These are phyloP conservation scores for Austropuccinia psidii DNA, from an alignment of 1,284 basidiomycete genomes.

Conservation along the genomic window DNA sequence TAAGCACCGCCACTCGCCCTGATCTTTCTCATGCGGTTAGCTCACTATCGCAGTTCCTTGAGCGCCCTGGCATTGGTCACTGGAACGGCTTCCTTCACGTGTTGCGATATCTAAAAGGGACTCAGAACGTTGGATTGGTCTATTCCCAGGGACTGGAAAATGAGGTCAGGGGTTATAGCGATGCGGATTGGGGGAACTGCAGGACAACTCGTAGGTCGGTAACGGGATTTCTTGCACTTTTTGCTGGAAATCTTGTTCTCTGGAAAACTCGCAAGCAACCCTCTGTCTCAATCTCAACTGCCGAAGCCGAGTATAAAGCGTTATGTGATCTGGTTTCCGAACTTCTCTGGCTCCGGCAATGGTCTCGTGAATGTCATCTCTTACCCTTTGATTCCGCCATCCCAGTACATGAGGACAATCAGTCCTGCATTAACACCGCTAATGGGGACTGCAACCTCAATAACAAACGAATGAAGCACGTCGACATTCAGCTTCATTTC, in stretches of 20 bases:
- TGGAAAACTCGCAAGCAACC: not conserved
- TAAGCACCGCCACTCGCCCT: not conserved
- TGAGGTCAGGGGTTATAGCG: not conserved
- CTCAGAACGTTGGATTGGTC: not conserved
- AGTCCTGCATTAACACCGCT: no score
- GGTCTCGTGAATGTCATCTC: no score
- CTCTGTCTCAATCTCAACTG: not conserved
- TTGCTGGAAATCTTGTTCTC: not conserved
- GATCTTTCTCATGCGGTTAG: not conserved
- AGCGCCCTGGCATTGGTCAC: not conserved
- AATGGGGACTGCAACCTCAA: no score
- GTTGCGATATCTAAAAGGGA: not conserved
- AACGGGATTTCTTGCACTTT: not conserved
- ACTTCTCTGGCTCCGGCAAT: not conserved
- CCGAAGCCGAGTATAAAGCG: not conserved
- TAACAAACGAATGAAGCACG: no score
- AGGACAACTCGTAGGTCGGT: not conserved
- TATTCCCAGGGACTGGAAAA: no score
- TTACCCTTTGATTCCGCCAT: no score
- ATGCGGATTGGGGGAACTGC: constrained; percentile 12
- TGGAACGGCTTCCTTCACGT: not conserved
- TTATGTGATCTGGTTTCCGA: not conserved
- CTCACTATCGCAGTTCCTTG: not conserved
- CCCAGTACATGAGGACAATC: no score
- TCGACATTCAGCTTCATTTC: no score